Percentiles rank a stretch among this genome's conserved stretches.
phyloP scores from a whole-genome alignment of 129 eudicot genomes.

The Cynara cardunculus region DNA sequence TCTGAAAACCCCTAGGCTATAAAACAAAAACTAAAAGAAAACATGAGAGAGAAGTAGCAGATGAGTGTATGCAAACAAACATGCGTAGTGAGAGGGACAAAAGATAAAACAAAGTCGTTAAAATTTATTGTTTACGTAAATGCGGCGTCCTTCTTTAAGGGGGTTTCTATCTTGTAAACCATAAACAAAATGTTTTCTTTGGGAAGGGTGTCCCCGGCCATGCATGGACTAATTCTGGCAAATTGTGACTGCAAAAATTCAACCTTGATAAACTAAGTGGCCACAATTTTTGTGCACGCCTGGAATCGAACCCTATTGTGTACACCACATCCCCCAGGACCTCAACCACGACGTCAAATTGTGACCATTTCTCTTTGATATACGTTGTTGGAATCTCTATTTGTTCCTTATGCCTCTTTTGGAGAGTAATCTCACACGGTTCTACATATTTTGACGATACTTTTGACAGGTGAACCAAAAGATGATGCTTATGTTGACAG shows the following conservation, averaged over 20 bases:
- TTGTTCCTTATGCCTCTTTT: neutral
- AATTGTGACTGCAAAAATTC: too few relatives aligned
- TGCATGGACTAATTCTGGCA: too few relatives aligned
- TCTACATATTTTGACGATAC: neutral
- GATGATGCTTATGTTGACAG: conserved; percentile 87
- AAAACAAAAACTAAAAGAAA: neutral
- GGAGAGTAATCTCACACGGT: neutral
- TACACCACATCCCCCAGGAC: too few relatives aligned
- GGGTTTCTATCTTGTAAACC: neutral
- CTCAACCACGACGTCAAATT: too few relatives aligned
- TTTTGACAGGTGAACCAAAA: conserved; percentile 71
- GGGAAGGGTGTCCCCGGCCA: too few relatives aligned
- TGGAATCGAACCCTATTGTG: too few relatives aligned
- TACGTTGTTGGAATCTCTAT: neutral
- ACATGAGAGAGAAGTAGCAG: neutral
- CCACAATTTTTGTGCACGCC: too few relatives aligned
- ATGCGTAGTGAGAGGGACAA: neutral
- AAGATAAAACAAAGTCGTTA: too few relatives aligned
- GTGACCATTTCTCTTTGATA: too few relatives aligned
- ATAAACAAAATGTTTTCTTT: neutral
- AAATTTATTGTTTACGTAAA: neutral
- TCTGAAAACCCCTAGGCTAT: neutral
- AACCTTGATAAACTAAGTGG: too few relatives aligned
- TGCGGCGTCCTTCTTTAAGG: neutral
- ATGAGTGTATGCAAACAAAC: neutral